phyloP scores from a whole-genome alignment of 257 asterid genomes.

The Salvia hispanica region DNA sequence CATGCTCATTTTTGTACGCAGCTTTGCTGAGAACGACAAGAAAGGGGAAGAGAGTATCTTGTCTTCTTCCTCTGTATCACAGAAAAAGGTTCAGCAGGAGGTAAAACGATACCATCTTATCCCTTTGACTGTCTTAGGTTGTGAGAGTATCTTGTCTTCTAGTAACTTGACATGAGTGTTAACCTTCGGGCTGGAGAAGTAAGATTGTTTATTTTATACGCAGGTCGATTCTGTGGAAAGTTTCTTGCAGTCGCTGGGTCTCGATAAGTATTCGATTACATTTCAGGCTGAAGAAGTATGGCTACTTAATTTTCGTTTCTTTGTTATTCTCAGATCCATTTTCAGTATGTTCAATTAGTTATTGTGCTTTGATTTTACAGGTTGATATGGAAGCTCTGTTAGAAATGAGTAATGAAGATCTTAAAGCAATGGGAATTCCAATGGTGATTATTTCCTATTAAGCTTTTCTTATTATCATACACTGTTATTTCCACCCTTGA shows the following conservation, averaged over 20 bases:
- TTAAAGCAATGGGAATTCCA: constrained; percentile 95
- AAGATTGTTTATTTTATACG: constrained; percentile 12
- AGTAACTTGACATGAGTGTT: background rate
- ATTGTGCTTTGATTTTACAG: constrained; percentile 44
- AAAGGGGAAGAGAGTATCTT: too few species aligned
- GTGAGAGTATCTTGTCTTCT: background rate
- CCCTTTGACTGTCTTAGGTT: background rate
- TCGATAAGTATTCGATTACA: constrained; percentile 82
- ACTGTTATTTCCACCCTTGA: background rate
- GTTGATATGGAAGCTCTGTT: constrained; percentile 94
- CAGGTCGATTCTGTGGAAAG: constrained; percentile 83
- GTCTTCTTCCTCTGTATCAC: constrained; percentile 42
- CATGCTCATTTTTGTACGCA: too few species aligned
- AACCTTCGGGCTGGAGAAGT: background rate
- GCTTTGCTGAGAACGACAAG: too few species aligned
- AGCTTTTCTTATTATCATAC: constrained; percentile 2
- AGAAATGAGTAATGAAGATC: constrained; percentile 97
- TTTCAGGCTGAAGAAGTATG: constrained; percentile 99
- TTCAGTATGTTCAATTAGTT: constrained; percentile 20
- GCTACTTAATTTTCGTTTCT: constrained; percentile 19
- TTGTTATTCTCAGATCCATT: constrained; percentile 17
- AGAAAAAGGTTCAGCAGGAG: constrained; percentile 64
- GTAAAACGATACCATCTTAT: constrained; percentile 36
- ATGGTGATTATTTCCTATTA: constrained; percentile 58
- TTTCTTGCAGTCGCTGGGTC: constrained; percentile 83